Conservation (phyloP, 169 alveolate genomes). For the Cryptosporidium meleagridis region DNA sequence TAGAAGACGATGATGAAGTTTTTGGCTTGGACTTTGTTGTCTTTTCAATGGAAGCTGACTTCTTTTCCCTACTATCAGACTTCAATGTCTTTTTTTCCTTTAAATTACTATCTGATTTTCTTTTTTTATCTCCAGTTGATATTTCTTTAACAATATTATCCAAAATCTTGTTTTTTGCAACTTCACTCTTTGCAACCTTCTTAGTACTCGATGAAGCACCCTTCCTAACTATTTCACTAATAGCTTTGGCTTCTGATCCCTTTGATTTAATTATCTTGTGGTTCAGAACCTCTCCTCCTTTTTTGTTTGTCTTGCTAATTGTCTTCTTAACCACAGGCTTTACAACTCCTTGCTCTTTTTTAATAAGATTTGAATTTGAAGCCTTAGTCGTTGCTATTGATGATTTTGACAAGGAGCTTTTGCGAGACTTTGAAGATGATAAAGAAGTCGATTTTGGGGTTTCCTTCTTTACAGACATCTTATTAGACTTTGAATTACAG, state of each 20-base stretch:
- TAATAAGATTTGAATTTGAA: background rate
- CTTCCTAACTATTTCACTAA: background rate
- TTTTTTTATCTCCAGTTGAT: background rate
- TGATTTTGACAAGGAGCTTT: background rate
- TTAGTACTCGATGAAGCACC: conserved; percentile 4
- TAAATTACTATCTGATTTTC: background rate
- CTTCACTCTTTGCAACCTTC: conserved; percentile 24
- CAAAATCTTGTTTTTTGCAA: conserved; percentile 15
- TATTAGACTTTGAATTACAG: conserved; percentile 20
- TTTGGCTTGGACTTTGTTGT: background rate
- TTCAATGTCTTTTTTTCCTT: background rate
- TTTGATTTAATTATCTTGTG: conserved; percentile 38
- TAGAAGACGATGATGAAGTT: conserved; percentile 1
- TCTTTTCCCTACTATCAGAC: background rate
- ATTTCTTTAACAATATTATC: conserved; percentile 12
- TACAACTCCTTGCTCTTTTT: background rate
- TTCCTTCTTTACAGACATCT: background rate
- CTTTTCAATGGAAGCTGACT: background rate
- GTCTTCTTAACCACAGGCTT: conserved; percentile 19
- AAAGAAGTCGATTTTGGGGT: background rate
- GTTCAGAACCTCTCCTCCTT: background rate
- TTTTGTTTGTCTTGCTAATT: conserved; percentile 22
- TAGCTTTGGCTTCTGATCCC: background rate
- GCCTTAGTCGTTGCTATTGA: background rate
- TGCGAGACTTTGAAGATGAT: background rate